phyloP scores from a whole-genome alignment of 179 eudicot genomes.

The Silene noctiflora region DNA sequence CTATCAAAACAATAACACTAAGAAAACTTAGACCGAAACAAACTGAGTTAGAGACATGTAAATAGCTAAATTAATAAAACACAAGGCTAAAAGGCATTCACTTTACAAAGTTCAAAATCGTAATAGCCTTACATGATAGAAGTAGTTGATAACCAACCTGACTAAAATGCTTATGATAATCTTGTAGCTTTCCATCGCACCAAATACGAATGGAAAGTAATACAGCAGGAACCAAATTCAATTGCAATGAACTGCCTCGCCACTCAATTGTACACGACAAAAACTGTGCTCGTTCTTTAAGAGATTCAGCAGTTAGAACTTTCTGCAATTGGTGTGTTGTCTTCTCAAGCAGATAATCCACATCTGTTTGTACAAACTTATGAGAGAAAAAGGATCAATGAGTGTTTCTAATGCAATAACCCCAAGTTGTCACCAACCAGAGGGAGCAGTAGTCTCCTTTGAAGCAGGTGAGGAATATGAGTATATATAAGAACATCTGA shows the following conservation, averaged over 20 bases:
- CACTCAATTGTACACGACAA: conserved; percentile 42
- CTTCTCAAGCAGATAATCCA: conserved; percentile 52
- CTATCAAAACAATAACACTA: neutral
- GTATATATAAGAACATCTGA: neutral
- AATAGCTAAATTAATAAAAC: neutral
- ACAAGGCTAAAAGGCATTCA: conserved; percentile 10
- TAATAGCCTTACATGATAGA: neutral
- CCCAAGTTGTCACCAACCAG: neutral
- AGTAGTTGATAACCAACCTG: conserved; percentile 52
- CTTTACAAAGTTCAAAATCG: conserved; percentile 8
- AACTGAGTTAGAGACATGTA: neutral
- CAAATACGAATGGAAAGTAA: conserved; percentile 57
- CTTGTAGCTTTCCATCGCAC: conserved; percentile 68
- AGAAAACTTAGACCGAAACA: neutral
- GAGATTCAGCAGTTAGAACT: conserved; percentile 39
- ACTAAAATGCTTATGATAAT: conserved; percentile 72
- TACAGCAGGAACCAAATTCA: conserved; percentile 57
- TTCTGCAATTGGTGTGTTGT: conserved; percentile 54
- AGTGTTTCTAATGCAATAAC: neutral
- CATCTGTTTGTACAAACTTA: conserved; percentile 75
- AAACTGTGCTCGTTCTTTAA: conserved; percentile 39
- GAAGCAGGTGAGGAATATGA: neutral
- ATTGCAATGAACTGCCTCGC: conserved; percentile 39
- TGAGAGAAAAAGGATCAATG: conserved; percentile 23
- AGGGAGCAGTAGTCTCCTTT: neutral